A percentile compares a stretch with the other conserved stretches of the same genome.
phyloP scores from a whole-genome alignment of 2,329 filamentous ascomycete genomes.

The Fusarium chlamydosporum region DNA sequence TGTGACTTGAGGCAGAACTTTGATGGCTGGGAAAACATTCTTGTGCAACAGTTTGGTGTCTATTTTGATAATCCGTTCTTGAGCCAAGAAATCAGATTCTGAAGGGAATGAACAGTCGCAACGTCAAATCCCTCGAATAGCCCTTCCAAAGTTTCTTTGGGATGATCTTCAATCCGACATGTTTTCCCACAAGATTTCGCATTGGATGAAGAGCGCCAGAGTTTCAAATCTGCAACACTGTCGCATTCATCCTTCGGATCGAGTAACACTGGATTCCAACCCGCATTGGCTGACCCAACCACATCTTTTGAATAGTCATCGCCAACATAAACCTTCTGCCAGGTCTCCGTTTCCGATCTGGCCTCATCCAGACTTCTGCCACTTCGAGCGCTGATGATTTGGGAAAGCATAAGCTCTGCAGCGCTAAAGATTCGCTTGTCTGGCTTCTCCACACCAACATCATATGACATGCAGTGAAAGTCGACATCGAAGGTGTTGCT shows the following conservation, averaged over 20 bases:
- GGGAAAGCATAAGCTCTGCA: constrained; percentile 60
- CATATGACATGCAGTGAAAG: constrained; percentile 67
- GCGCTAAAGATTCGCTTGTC: constrained; percentile 68
- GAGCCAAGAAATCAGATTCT: constrained; percentile 28
- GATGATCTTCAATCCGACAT: constrained; percentile 20
- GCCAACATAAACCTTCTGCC: constrained; percentile 41
- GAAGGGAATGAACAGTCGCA: constrained; percentile 29
- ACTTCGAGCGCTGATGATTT: constrained; percentile 24
- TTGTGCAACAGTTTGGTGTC: too few species aligned
- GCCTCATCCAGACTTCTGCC: neutral
- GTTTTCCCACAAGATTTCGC: rapidly evolving
- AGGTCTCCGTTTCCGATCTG: neutral
- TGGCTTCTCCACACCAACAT: constrained; percentile 73
- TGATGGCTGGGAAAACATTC: too few species aligned
- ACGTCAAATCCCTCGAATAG: constrained; percentile 13
- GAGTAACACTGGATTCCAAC: constrained; percentile 36
- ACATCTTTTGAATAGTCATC: constrained; percentile 44
- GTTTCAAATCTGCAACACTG: constrained; percentile 1
- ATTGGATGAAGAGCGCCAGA: neutral
- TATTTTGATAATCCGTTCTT: neutral
- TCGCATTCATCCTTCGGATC: constrained; percentile 26
- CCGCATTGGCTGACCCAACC: constrained; percentile 29
- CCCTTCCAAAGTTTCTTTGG: neutral
- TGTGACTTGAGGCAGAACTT: too few species aligned
- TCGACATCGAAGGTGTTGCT: constrained; percentile 20